Percentiles rank a stretch among this genome's conserved stretches.
These are phyloP conservation scores for Saccharomycopsis synnaedendra DNA, from an alignment of 805 yeast genomes.

Conservation along the genomic window DNA sequence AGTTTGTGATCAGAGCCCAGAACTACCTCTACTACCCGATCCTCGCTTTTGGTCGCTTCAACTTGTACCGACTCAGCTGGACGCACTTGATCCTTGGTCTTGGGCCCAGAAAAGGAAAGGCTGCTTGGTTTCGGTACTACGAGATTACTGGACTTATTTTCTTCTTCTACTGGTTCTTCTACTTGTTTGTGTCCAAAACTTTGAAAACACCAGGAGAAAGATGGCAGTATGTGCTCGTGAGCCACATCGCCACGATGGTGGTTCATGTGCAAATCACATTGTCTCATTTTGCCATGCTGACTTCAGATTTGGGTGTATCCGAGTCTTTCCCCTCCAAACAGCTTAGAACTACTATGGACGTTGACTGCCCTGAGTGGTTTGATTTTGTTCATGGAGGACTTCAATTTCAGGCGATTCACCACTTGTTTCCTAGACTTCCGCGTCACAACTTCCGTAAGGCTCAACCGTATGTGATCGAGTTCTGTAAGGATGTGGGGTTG, in stretches of 20 bases:
- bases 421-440: constrained; percentile 80
- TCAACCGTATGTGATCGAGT: constrained; percentile 60
- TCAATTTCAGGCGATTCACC: constrained; percentile 87
- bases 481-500: constrained; percentile 68
- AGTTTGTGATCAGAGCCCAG: constrained; percentile 49
- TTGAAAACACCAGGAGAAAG: constrained; percentile 45
- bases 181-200: constrained; percentile 39
- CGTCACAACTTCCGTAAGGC: constrained; percentile 74
- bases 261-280: constrained; percentile 91
- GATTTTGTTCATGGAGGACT: constrained; percentile 88
- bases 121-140: constrained; percentile 76
- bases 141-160: constrained; percentile 60
- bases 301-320: constrained; percentile 70
- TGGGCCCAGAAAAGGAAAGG: constrained; percentile 74
- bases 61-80: constrained; percentile 76
- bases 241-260: constrained; percentile 76
- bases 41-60: constrained; percentile 74
- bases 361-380: constrained; percentile 86
- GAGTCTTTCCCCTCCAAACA: constrained; percentile 77
- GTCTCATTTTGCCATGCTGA: constrained; percentile 89
- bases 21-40: constrained; percentile 67
- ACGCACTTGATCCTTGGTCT: constrained; percentile 58
- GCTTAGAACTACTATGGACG: constrained; percentile 88
- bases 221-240: constrained; percentile 51
- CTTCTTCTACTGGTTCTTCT: constrained; percentile 78